Conservation (phyloP, 2,329 filamentous ascomycete species). For the Colletotrichum cereale region DNA sequence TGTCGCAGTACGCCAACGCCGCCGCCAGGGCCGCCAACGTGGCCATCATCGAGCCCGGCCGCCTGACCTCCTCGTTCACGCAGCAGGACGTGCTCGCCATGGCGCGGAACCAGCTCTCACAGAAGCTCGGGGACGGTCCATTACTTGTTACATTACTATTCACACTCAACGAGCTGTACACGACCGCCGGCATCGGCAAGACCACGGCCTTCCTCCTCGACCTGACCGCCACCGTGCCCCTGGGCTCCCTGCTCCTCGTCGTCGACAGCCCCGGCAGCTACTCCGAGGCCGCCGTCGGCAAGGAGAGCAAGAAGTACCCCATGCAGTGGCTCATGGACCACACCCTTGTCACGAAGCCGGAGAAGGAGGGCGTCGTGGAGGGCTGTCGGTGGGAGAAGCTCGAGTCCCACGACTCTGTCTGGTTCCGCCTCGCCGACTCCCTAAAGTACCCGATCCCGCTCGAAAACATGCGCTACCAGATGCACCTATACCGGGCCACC, state of each 20-base stretch:
- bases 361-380: slow-evolving; percentile 45
- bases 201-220: slow-evolving; percentile 82
- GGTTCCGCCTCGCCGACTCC: slow-evolving; percentile 80
- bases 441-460: slow-evolving; percentile 85
- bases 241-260: slow-evolving; percentile 80
- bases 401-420: slow-evolving; percentile 80
- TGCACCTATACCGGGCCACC: slow-evolving; percentile 78
- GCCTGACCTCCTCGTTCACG: slow-evolving; percentile 57
- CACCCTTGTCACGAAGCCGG: slow-evolving; percentile 68
- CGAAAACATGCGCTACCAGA: slow-evolving; percentile 95
- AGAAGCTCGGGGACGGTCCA: slow-evolving; percentile 50
- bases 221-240: slow-evolving; percentile 69
- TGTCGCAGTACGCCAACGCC: slow-evolving; percentile 67
- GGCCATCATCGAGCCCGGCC: slow-evolving; percentile 56
- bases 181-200: slow-evolving; percentile 75
- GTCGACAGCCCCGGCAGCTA: slow-evolving; percentile 96
- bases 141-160: slow-evolving; percentile 87
- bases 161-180: slow-evolving; percentile 95
- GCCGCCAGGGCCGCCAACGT: slow-evolving; percentile 58
- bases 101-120: slow-evolving; percentile 48
- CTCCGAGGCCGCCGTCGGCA: slow-evolving; percentile 81
- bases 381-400: slow-evolving; percentile 78
- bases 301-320: slow-evolving; percentile 77
- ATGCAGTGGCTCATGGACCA: slow-evolving; percentile 95
- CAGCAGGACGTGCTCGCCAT: slow-evolving; percentile 65